Conservation (phyloP, 2,329 filamentous ascomycete genomes). For the Nothophaeocryptopus gaeumannii region DNA sequence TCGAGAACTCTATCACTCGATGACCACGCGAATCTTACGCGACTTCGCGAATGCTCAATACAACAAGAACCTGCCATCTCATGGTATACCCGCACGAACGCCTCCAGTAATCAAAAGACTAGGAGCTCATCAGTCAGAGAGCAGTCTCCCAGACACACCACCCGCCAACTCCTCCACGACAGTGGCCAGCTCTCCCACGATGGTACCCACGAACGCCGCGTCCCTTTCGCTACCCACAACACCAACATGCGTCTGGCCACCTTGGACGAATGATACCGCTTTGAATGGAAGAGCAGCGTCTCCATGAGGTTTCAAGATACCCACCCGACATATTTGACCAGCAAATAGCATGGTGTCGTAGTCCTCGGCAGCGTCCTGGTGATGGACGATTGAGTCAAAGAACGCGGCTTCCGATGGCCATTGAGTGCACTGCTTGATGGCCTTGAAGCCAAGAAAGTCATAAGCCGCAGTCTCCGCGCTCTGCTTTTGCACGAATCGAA, state of each 20-base stretch:
- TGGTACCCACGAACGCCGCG: not conserved
- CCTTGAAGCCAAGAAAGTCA: slow-evolving; percentile 38
- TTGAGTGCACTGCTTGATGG: slow-evolving; percentile 37
- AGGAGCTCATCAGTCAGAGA: too few relatives aligned
- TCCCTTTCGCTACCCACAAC: slow-evolving; percentile 58
- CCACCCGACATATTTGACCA: slow-evolving; percentile 29
- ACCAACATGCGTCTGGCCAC: slow-evolving; percentile 54
- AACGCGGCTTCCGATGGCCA: not conserved
- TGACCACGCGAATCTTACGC: too few relatives aligned
- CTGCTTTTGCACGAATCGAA: slow-evolving; percentile 38
- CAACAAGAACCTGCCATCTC: too few relatives aligned
- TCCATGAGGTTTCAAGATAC: slow-evolving; percentile 48
- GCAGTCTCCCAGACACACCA: too few relatives aligned
- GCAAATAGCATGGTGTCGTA: slow-evolving; percentile 55
- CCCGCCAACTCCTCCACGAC: not conserved
- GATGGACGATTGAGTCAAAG: slow-evolving; percentile 5
- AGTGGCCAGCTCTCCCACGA: not conserved
- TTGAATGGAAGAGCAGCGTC: slow-evolving; percentile 60
- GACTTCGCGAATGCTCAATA: too few relatives aligned
- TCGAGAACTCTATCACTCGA: too few relatives aligned
- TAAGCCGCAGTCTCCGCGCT: slow-evolving; percentile 34
- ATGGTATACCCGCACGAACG: too few relatives aligned
- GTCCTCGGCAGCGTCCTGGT: slow-evolving; percentile 35
- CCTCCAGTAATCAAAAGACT: too few relatives aligned
- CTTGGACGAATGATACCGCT: slow-evolving; percentile 59